Percentiles rank a stretch among this genome's conserved stretches.
These are phyloP conservation scores for Arthroderma sp. DNA, from an alignment of 2,329 filamentous ascomycete species.

Conservation along the genomic window DNA sequence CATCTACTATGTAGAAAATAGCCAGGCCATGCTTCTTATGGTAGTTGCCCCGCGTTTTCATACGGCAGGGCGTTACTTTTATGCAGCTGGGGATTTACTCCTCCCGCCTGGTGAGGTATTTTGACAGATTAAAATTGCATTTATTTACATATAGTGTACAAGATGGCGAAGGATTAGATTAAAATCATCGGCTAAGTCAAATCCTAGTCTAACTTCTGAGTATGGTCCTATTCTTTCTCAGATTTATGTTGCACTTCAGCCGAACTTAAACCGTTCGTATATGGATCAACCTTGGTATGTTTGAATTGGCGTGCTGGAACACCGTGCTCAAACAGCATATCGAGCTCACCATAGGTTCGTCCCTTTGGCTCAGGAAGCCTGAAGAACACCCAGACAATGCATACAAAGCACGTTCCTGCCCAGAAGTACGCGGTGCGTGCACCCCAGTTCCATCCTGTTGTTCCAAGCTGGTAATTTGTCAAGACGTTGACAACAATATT, in stretches of 20 bases:
- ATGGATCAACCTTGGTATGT: slow-evolving; percentile 21
- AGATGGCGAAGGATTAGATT: neutral
- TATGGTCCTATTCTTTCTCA: neutral
- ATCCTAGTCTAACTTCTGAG: no score
- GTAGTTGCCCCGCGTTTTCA: no score
- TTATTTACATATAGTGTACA: no score
- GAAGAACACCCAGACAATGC: slow-evolving; percentile 31
- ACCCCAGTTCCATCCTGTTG: slow-evolving; percentile 25
- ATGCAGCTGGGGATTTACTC: no score
- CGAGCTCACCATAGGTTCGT: slow-evolving; percentile 30
- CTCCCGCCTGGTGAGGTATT: no score
- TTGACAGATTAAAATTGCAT: no score
- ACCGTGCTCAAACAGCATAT: slow-evolving; percentile 28
- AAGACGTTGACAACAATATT: slow-evolving; percentile 33
- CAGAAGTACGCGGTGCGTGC: slow-evolving; percentile 31
- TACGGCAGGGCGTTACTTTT: no score
- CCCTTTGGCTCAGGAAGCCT: slow-evolving; percentile 32
- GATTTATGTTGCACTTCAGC: neutral
- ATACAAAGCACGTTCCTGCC: slow-evolving; percentile 23
- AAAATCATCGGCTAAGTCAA: no score
- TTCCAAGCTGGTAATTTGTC: slow-evolving; percentile 13
- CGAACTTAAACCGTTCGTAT: slow-evolving; percentile 11
- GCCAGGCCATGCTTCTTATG: no score
- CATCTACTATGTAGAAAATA: no score
- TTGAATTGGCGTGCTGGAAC: slow-evolving; percentile 27